Base-by-base conservation (phyloP, 176 grass and related monocot species). In the Cenchrus americanus region DNA sequence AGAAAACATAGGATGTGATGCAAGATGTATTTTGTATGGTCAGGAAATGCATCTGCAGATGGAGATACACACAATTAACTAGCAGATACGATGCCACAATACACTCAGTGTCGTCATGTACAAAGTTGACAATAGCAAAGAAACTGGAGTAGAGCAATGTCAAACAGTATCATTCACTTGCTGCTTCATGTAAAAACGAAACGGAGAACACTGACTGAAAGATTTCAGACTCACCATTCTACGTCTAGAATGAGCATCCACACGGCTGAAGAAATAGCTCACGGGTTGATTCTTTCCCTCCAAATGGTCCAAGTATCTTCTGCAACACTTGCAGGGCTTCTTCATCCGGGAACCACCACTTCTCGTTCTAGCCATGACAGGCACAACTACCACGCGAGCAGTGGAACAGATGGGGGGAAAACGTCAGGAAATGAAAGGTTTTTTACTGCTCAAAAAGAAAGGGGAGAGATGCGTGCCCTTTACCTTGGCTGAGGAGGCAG, bases 241-340 rank as follows among this genome's bases (percentile, higher is more conserved):
- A 48, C 63, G 57, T 69, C 63, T 91, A 62, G 3, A 85, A 64
- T 57, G 63, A 3, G 54, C 69, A 13, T 61, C 75, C 85, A 91
- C 88, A 14, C 7, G 21, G 30, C 79, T 77, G 17, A 44, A 9
- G 62, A 88, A 91, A 9, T 74, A 72, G 51, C 43, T 91, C 74
- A 75, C 24, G 53, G 69, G 80, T 51, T 79, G 24, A 64, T 27
- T 70, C 67, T 79, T 84, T 21, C 59, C 50, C 32, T 26, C 62
- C 75, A 89, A 68, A 75, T 79, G 73, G 10, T 79, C 48, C 66
- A 46, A 17, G 27, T 89, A 75, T 8, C 21, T 80, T 46, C 14
- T 53, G 63, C 81, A 84, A 26, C 49, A 85, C 12, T 11, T 37
- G 22, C 68, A 88, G 7, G 73, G 46, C 55, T 80, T 86, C 59